Base-by-base conservation (phyloP, 495 filamentous ascomycete species). In the Penicillium flavigenum region DNA sequence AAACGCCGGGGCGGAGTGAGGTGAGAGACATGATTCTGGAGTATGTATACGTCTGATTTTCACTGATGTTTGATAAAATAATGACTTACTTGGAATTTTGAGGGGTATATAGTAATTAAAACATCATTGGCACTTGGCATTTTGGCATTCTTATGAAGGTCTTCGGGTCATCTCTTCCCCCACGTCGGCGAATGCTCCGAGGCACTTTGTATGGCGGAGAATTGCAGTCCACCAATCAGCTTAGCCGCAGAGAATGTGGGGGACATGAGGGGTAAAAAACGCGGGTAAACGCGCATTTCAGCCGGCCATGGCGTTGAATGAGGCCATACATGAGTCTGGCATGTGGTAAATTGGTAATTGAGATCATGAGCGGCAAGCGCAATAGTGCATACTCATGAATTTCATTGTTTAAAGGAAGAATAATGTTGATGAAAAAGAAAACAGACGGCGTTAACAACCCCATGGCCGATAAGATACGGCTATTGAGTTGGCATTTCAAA, bases 1-100 rank as follows among this genome's bases (percentile, higher is more conserved):
- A 95, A 69, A 92, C 91, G 66, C 91, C 91, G 61, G 87, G 86
- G 14, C 88, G 88, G 48, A 95, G 85, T 59, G 88, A 83, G 44
- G 85, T 83, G 52, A 72, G 74, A 36, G 76, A 31, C 64, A 68
- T 67, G 62, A 52, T 65, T 62, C 50, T 59, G 56, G 36, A 51
- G 16, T 50, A 10, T 41, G 48, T 43, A 19, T 44, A 14, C 12
- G 49, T 29, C 39, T 49, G 53, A 36, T 20, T 5, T 45, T 45
- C 3, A 6, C 22, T 17, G 16, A 31, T 19, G 9, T 57, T 27
- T 27, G 22, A 51, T 38, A 19, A 12, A 51, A 49, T 12, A 22
- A 24, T 9, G 31, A 44, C 20, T 39, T 51, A 36, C 51, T 14
- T 36, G 44, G 44, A 20, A 26, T 42, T 32, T 32, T 32, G 32